A percentile compares a stretch with the other conserved stretches of the same genome.
These are phyloP conservation scores for Stagonosporopsis rhizophila DNA, from an alignment of 2,329 filamentous ascomycete genomes.

Conservation along the genomic window DNA sequence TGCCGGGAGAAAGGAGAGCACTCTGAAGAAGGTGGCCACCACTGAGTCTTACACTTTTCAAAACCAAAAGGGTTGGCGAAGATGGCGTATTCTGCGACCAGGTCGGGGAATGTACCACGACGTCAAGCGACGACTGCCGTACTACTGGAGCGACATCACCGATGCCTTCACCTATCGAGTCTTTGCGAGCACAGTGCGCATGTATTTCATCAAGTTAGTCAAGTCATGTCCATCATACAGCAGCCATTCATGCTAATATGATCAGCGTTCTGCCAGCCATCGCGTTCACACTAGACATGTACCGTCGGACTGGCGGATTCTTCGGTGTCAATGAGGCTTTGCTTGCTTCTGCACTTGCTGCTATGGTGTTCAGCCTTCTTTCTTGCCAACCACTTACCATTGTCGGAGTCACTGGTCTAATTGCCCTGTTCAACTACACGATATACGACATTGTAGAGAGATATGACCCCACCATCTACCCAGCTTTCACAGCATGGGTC, in stretches of 20 bases:
- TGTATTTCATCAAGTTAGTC: slow-evolving; percentile 64
- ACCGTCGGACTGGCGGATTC: slow-evolving; percentile 61
- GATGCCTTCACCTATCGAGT: slow-evolving; percentile 64
- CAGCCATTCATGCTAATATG: slow-evolving; percentile 5
- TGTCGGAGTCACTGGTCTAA: slow-evolving; percentile 62
- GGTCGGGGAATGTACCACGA: slow-evolving; percentile 63
- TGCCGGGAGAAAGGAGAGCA: not conserved
- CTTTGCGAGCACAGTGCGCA: slow-evolving; percentile 62
- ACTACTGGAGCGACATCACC: slow-evolving; percentile 63
- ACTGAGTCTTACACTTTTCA: slow-evolving; percentile 47
- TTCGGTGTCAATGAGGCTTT: slow-evolving; percentile 65
- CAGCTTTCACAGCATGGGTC: slow-evolving; percentile 63
- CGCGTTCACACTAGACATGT: slow-evolving; percentile 66
- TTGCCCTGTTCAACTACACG: slow-evolving; percentile 64
- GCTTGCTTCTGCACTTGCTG: slow-evolving; percentile 62
- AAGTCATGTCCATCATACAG: no score
- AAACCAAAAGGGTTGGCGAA: slow-evolving; percentile 50
- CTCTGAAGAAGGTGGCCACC: slow-evolving; percentile 28
- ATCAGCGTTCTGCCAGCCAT: slow-evolving; percentile 62
- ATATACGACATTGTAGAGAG: slow-evolving; percentile 63
- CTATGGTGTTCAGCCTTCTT: slow-evolving; percentile 61
- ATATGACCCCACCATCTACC: slow-evolving; percentile 60
- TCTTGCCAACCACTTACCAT: slow-evolving; percentile 63
- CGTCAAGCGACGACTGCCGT: slow-evolving; percentile 60
- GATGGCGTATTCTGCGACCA: slow-evolving; percentile 53